phyloP scores from a whole-genome alignment of 2,329 filamentous ascomycete species.

The Trichoderma sp. region DNA sequence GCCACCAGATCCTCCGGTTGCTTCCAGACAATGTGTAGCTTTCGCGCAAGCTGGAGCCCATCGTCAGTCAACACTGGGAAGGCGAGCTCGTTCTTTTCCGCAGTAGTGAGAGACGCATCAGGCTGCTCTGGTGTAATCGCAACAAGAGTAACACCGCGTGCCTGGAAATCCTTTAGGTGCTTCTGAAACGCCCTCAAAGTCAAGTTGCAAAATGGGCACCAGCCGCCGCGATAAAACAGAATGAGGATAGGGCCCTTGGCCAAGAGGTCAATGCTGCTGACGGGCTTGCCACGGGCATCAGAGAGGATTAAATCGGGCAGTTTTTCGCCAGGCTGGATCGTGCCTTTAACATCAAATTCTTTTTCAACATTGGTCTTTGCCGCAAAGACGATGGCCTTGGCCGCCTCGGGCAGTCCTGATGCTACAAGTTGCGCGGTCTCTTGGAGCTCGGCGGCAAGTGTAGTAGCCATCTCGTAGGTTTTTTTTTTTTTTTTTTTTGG shows the following conservation, averaged over 20 bases:
- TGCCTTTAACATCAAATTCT: slow-evolving; percentile 26
- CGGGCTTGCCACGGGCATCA: slow-evolving; percentile 34
- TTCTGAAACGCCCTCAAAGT: slow-evolving; percentile 36
- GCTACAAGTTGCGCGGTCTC: neutral
- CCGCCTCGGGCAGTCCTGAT: neutral
- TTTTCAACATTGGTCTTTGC: neutral
- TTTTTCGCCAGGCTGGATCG: slow-evolving; percentile 34
- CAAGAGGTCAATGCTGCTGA: slow-evolving; percentile 33
- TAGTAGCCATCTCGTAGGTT: neutral
- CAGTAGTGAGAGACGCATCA: slow-evolving; percentile 34
- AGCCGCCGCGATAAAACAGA: slow-evolving; percentile 46
- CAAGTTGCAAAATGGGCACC: slow-evolving; percentile 47
- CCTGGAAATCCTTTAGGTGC: slow-evolving; percentile 34
- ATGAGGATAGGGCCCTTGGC: slow-evolving; percentile 36
- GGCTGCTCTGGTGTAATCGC: slow-evolving; percentile 43
- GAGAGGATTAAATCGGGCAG: slow-evolving; percentile 35
- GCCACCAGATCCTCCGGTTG: slow-evolving; percentile 29
- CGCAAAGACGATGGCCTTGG: neutral
- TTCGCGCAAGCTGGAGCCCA: slow-evolving; percentile 33
- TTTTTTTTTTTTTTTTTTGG: too few species aligned
- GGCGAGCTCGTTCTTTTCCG: slow-evolving; percentile 40
- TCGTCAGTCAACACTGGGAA: slow-evolving; percentile 42
- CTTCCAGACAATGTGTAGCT: slow-evolving; percentile 37
- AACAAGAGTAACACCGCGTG: slow-evolving; percentile 39
- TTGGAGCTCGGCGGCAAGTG: neutral